A percentile compares a stretch with the other conserved stretches of the same genome.
Evolutionary conservation across 345 rosid species (phyloP).

Genomic region (Boechera retrofracta): DNA sequence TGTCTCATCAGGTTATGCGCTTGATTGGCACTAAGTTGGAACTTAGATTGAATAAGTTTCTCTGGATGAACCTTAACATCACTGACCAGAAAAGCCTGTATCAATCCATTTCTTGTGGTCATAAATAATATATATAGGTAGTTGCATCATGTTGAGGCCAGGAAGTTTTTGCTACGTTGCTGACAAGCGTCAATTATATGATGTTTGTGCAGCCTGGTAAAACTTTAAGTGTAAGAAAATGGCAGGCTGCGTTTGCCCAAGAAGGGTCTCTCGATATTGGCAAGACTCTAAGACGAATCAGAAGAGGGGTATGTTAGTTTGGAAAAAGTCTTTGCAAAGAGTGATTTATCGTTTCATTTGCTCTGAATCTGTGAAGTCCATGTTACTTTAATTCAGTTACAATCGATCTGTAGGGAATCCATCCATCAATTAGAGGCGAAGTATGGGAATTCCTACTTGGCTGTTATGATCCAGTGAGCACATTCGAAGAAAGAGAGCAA

Average conservation of each 20-base stretch:
- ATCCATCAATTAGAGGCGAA: constrained; percentile 98
- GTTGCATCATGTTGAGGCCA: constrained; percentile 9
- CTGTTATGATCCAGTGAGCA: constrained; percentile 86
- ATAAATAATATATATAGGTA: neutral
- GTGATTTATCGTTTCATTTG: neutral
- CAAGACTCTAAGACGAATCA: constrained; percentile 83
- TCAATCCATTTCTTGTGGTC: constrained; percentile 6
- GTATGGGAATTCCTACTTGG: constrained; percentile 98
- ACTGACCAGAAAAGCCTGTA: neutral
- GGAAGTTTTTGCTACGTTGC: constrained; percentile 11
- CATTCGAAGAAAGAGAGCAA: constrained; percentile 85
- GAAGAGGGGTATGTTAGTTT: constrained; percentile 73
- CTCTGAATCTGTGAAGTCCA: neutral
- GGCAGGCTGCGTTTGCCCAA: constrained; percentile 83
- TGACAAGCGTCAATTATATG: constrained; percentile 34
- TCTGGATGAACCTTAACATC: neutral
- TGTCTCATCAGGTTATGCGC: neutral
- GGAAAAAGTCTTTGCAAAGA: neutral
- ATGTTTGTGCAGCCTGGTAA: constrained; percentile 77
- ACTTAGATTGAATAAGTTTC: constrained; percentile 17
- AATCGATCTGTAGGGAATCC: constrained; percentile 68
- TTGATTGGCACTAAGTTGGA: constrained; percentile 1
- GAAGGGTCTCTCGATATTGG: constrained; percentile 85
- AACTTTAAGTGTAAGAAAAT: constrained; percentile 88
- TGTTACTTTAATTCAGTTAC: neutral